Evolutionary conservation across 2,329 filamentous ascomycete species (phyloP).

Genomic region (Neospermospora avenae): DNA sequence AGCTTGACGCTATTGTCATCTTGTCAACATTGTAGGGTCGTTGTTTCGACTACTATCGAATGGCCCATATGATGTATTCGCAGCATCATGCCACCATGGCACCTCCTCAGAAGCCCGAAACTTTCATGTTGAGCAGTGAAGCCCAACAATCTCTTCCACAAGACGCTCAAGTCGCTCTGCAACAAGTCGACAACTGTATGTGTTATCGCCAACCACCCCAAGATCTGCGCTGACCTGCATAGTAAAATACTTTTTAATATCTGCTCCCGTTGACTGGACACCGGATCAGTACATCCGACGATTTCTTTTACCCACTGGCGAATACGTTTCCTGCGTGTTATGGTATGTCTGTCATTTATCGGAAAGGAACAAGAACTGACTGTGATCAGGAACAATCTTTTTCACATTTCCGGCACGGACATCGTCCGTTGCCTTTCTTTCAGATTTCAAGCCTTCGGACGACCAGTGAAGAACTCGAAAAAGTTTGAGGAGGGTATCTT

Average conservation of each 20-base stretch:
- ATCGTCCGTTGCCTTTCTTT: slow-evolving; percentile 98
- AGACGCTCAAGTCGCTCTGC: slow-evolving; percentile 93
- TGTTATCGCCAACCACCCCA: slow-evolving; percentile 30
- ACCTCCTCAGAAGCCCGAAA: slow-evolving; percentile 93
- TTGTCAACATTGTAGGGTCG: slow-evolving; percentile 21
- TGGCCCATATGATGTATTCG: slow-evolving; percentile 63
- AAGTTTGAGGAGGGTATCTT: slow-evolving; percentile 99
- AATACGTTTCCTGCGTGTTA: slow-evolving; percentile 97
- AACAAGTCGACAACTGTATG: slow-evolving; percentile 97
- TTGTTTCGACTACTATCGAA: slow-evolving; percentile 34
- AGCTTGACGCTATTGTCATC: slow-evolving; percentile 20
- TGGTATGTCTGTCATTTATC: slow-evolving; percentile 54
- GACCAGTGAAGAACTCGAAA: slow-evolving; percentile 98
- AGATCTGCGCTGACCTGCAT: slow-evolving; percentile 23
- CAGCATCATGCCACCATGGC: slow-evolving; percentile 80
- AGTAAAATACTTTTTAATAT: slow-evolving; percentile 99
- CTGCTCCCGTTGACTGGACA: slow-evolving; percentile 96
- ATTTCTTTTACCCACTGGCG: slow-evolving; percentile 92
- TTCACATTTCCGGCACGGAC: slow-evolving; percentile 98
- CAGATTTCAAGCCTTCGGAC: slow-evolving; percentile 96
- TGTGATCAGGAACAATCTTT: slow-evolving; percentile 83
- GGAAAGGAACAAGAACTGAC: slow-evolving; percentile 29
- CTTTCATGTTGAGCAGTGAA: slow-evolving; percentile 96
- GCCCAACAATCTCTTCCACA: slow-evolving; percentile 94
- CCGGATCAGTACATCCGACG: slow-evolving; percentile 94